phyloP scores from a whole-genome alignment of 352 stramenopile genomes.

The Peronospora tabacina region DNA sequence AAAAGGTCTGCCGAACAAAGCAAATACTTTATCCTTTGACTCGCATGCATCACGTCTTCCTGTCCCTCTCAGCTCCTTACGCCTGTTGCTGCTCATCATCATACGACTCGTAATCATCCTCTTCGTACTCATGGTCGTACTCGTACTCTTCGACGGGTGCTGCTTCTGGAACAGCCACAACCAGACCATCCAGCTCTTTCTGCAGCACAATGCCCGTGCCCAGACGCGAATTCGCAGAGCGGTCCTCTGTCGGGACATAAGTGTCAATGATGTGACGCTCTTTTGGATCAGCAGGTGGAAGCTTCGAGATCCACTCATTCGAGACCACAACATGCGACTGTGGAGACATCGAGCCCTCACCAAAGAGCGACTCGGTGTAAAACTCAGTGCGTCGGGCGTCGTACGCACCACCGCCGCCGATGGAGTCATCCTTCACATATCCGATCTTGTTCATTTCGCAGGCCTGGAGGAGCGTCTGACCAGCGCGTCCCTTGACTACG shows the following conservation, averaged over 20 bases:
- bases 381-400: slow-evolving; percentile 59
- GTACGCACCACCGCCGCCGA: slow-evolving; percentile 63
- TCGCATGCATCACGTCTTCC: slow-evolving; percentile 1
- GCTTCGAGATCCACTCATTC: slow-evolving; percentile 83
- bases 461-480: slow-evolving; percentile 75
- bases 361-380: slow-evolving; percentile 86
- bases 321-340: slow-evolving; percentile 84
- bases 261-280: slow-evolving; percentile 70
- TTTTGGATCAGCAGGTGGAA: slow-evolving; percentile 54
- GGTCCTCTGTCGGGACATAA: slow-evolving; percentile 77
- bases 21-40: slow-evolving; percentile 1
- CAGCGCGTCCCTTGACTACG: slow-evolving; percentile 67
- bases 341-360: slow-evolving; percentile 69
- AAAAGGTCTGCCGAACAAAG: not conserved
- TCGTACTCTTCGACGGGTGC: slow-evolving; percentile 76
- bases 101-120: slow-evolving; percentile 67
- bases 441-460: slow-evolving; percentile 70
- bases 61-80: slow-evolving; percentile 10
- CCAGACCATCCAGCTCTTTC: slow-evolving; percentile 81
- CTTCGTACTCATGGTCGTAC: slow-evolving; percentile 84
- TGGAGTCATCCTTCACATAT: slow-evolving; percentile 83
- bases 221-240: slow-evolving; percentile 74
- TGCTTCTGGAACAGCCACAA: slow-evolving; percentile 80
- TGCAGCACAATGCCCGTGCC: slow-evolving; percentile 83
- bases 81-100: slow-evolving; percentile 56